Conservation (phyloP, 169 alveolate species). For the Eimeria falciformis region DNA sequence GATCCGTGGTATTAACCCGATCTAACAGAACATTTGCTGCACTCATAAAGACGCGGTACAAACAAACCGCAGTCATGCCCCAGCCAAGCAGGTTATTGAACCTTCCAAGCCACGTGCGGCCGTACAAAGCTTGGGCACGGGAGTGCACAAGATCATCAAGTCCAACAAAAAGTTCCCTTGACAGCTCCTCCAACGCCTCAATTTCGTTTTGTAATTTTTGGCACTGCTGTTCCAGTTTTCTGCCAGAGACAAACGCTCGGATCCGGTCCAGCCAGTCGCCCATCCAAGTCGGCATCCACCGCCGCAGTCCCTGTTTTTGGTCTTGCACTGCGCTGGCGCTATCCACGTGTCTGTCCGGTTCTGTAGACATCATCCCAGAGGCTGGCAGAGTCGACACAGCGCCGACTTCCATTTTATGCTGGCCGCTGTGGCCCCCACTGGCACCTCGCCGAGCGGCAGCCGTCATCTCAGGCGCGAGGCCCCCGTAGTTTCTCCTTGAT, state of each 20-base stretch:
- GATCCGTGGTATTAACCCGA: constrained; percentile 65
- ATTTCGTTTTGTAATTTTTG: constrained; percentile 63
- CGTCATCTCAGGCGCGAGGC: neutral
- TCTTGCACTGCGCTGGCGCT: neutral
- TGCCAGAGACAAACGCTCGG: neutral
- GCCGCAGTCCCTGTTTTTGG: neutral
- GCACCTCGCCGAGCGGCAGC: neutral
- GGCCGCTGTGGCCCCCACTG: neutral
- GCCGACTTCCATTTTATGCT: neutral
- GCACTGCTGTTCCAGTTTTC: constrained; percentile 37
- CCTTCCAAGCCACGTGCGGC: constrained; percentile 41
- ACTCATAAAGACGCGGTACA: constrained; percentile 64
- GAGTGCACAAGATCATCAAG: constrained; percentile 63
- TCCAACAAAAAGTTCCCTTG: constrained; percentile 62
- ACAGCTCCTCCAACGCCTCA: constrained; percentile 57
- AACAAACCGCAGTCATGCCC: constrained; percentile 74
- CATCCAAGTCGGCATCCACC: neutral
- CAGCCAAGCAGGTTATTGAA: constrained; percentile 61
- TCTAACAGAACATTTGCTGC: constrained; percentile 64
- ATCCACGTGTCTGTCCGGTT: neutral
- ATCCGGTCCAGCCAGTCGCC: neutral
- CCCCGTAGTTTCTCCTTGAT: constrained; percentile 5
- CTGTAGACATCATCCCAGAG: neutral
- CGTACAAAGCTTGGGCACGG: constrained; percentile 53
- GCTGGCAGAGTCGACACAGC: neutral